These are phyloP conservation scores for Acorus gramineus DNA, from an alignment of 106 monocot genomes.

Conservation along the genomic window DNA sequence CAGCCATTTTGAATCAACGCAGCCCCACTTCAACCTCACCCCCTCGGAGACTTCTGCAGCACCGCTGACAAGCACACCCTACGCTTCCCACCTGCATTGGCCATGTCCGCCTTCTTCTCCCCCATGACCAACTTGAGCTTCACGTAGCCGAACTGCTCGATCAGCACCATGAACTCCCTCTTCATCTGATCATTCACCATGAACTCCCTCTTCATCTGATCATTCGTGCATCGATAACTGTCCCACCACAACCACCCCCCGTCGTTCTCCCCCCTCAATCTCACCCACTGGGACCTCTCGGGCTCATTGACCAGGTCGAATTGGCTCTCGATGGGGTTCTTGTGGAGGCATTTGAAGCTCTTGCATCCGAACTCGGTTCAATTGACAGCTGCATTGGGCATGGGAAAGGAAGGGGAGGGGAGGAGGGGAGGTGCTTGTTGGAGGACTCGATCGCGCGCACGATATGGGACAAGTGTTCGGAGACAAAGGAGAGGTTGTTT, in stretches of 20 bases:
- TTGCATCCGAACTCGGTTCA: slow-evolving; percentile 17
- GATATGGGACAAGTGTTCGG: slow-evolving; percentile 63
- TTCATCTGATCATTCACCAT: slow-evolving; percentile 66
- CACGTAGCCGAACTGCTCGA: slow-evolving; percentile 80
- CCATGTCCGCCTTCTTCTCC: slow-evolving; percentile 37
- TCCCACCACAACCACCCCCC: slow-evolving; percentile 86
- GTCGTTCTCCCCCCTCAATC: slow-evolving; percentile 48
- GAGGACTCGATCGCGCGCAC: slow-evolving; percentile 68
- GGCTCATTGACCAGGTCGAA: too few species aligned
- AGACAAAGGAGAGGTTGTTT: slow-evolving; percentile 38
- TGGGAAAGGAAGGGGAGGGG: slow-evolving; percentile 68
- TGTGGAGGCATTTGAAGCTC: too few species aligned
- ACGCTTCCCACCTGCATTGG: slow-evolving; percentile 21
- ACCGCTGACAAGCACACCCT: slow-evolving; percentile 61
- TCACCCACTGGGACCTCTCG: slow-evolving; percentile 32
- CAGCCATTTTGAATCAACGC: too few species aligned
- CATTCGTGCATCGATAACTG: slow-evolving; percentile 58
- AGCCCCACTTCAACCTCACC: slow-evolving; percentile 11
- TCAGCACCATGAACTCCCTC: slow-evolving; percentile 39
- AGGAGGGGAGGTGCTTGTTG: slow-evolving; percentile 48
- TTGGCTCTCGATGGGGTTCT: too few species aligned
- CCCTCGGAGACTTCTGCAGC: slow-evolving; percentile 70
- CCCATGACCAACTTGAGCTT: slow-evolving; percentile 96
- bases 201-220: slow-evolving; percentile 54
- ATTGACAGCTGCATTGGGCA: slow-evolving; percentile 10